These are phyloP conservation scores for Candida buenavistaensis DNA, from an alignment of 1,139 yeast genomes.

Conservation along the genomic window DNA sequence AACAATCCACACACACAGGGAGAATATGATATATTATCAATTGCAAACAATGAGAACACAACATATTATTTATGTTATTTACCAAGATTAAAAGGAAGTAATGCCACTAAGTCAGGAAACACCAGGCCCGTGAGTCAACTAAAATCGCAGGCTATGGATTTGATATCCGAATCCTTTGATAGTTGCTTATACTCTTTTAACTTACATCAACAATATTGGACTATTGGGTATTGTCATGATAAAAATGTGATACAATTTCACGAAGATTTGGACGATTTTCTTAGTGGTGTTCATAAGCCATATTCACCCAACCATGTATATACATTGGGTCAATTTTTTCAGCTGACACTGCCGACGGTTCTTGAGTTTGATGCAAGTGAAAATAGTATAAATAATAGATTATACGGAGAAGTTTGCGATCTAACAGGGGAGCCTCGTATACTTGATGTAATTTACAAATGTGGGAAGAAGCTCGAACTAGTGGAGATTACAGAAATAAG, in stretches of 20 bases:
- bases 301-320: constrained; percentile 40
- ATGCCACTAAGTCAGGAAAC: background rate
- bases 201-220: constrained; percentile 58
- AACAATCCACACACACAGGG: background rate
- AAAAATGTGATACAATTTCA: constrained; percentile 62
- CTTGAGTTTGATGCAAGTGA: constrained; percentile 17
- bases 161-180: constrained; percentile 22
- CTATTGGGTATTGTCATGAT: constrained; percentile 58
- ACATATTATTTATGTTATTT: background rate
- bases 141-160: constrained; percentile 18
- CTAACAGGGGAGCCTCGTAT: constrained; percentile 62
- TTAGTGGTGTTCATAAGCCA: constrained; percentile 31
- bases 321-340: constrained; percentile 44
- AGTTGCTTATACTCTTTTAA: constrained; percentile 36
- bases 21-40: background rate
- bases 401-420: constrained; percentile 75
- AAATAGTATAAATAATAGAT: constrained; percentile 38
- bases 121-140: constrained; percentile 6
- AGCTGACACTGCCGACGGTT: constrained; percentile 6
- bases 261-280: constrained; percentile 27
- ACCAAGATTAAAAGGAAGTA: background rate
- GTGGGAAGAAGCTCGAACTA: constrained; percentile 51
- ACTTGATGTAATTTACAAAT: constrained; percentile 64
- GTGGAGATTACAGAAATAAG: constrained; percentile 58
- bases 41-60: background rate